phyloP scores from a whole-genome alignment of 2,329 filamentous ascomycete species.

The Lasiodiplodia sp. region DNA sequence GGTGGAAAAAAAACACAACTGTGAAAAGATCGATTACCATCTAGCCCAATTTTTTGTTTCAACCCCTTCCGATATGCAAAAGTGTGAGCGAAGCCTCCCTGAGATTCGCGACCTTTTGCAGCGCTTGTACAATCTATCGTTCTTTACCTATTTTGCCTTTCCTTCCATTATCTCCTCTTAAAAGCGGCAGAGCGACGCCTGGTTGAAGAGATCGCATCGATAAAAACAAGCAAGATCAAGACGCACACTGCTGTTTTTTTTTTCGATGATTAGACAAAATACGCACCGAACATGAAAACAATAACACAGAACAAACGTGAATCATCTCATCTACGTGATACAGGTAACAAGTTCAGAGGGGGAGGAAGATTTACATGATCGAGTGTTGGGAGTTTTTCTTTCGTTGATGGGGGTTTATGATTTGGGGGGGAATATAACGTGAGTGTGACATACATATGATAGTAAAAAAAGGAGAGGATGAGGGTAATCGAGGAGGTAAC shows the following conservation, averaged over 20 bases:
- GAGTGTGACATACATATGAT: background rate
- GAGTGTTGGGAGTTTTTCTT: background rate
- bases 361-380: constrained; percentile 1
- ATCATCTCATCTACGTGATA: constrained; percentile 28
- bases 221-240: background rate
- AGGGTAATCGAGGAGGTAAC: background rate
- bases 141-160: background rate
- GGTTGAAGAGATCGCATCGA: background rate
- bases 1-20: too few species aligned
- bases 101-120: background rate
- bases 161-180: background rate
- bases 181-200: background rate
- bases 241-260: background rate
- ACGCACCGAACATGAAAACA: background rate
- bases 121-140: background rate
- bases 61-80: too few species aligned
- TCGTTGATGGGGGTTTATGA: constrained; percentile 4
- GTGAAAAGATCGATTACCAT: too few species aligned
- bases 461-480: background rate
- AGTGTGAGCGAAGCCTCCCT: too few species aligned
- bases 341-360: constrained; percentile 8
- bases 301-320: constrained; percentile 3
- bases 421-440: constrained; percentile 4
- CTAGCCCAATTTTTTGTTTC: too few species aligned
- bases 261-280: background rate